Evolutionary conservation across 192 early-diverging fungal species (phyloP).

Genomic region (Funneliformis geosporum): DNA sequence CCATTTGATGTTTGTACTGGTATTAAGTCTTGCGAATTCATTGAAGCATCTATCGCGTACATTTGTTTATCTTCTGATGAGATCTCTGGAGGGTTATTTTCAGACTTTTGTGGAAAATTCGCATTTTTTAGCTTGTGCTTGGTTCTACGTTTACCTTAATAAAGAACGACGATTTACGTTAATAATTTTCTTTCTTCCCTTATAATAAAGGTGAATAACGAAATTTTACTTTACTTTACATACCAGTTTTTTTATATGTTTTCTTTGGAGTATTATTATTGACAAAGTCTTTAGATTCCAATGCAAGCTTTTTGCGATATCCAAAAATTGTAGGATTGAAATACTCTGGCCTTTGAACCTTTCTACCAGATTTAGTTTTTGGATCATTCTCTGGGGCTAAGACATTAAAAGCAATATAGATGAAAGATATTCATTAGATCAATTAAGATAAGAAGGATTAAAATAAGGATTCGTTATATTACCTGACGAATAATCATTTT

Average conservation of each 20-base stretch:
- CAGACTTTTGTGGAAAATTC: not conserved
- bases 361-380: constrained; percentile 33
- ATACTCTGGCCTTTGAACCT: constrained; percentile 12
- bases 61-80: no score
- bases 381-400: not conserved
- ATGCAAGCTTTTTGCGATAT: not conserved
- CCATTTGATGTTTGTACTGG: no score
- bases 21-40: no score
- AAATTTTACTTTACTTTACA: not conserved
- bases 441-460: not conserved
- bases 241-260: not conserved
- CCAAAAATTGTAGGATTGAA: constrained; percentile 11
- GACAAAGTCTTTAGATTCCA: not conserved
- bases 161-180: not conserved
- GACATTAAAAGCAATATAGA: not conserved
- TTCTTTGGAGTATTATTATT: not conserved
- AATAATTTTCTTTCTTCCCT: not conserved
- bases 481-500: not conserved
- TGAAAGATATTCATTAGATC: not conserved
- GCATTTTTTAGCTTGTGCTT: not conserved
- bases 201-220: no score
- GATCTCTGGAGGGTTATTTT: not conserved
- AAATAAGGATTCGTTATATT: not conserved
- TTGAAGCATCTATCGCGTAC: no score
- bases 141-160: not conserved